A percentile compares a stretch with the other conserved stretches of the same genome.
Evolutionary conservation across 345 rosid species (phyloP).

Genomic region (Clarkia xantiana): DNA sequence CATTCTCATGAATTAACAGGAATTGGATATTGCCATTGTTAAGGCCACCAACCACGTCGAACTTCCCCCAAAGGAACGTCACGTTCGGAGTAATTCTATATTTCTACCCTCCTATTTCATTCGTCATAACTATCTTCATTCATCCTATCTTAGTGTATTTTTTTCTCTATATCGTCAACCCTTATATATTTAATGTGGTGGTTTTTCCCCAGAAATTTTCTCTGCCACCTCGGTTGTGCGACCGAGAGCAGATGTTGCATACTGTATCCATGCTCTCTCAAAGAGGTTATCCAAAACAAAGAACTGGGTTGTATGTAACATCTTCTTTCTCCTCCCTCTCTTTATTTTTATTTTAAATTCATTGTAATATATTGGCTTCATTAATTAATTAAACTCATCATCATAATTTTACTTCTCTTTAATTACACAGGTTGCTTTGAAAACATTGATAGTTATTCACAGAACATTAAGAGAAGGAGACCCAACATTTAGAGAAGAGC

Average conservation of each 20-base stretch:
- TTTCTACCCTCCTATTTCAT: background rate
- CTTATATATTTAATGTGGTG: too few species aligned
- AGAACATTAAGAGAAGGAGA: constrained; percentile 94
- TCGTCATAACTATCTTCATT: background rate
- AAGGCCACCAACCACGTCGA: constrained; percentile 96
- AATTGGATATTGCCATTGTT: constrained; percentile 87
- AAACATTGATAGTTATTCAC: constrained; percentile 86
- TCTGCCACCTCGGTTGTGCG: constrained; percentile 78
- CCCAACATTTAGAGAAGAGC: constrained; percentile 85
- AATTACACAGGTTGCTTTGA: constrained; percentile 57
- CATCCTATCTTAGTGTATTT: too few species aligned
- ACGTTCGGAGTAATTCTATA: constrained; percentile 56
- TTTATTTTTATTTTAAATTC: background rate
- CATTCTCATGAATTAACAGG: constrained; percentile 16
- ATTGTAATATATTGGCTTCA: background rate
- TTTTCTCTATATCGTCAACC: too few species aligned
- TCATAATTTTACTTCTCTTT: background rate
- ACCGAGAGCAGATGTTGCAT: constrained; percentile 91
- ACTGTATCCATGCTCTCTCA: constrained; percentile 76
- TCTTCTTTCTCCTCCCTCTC: background rate
- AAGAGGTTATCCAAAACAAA: constrained; percentile 76
- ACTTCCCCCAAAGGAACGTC: constrained; percentile 94
- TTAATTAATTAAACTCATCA: background rate
- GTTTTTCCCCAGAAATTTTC: constrained; percentile 40
- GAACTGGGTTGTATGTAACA: constrained; percentile 54